Percentiles rank a stretch among this genome's conserved stretches.
Evolutionary conservation across 495 filamentous ascomycete genomes (phyloP).

Genomic region (Podospora bellae-mahoneyi): DNA sequence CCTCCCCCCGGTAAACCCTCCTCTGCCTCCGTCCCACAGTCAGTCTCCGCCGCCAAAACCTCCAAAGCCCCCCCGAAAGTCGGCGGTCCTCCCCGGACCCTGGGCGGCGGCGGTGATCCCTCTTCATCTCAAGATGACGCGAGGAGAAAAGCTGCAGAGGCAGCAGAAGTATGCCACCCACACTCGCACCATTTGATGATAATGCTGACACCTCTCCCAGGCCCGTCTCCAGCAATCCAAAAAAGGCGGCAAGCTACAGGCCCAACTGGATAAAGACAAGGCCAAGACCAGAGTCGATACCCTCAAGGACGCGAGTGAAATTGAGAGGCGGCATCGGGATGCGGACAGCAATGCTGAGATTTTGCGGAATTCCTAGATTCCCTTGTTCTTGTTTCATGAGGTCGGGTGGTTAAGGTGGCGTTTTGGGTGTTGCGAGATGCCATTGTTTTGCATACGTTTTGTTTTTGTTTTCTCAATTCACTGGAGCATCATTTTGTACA

Average conservation of each 20-base stretch:
- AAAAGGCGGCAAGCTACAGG: slow-evolving; percentile 49
- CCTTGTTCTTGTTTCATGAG: too few species aligned
- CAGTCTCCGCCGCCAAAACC: slow-evolving; percentile 34
- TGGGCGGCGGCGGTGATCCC: slow-evolving; percentile 40
- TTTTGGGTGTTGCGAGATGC: neutral
- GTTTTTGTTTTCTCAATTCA: neutral
- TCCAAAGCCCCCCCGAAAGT: slow-evolving; percentile 35
- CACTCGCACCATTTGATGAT: slow-evolving; percentile 10
- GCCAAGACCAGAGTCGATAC: slow-evolving; percentile 60
- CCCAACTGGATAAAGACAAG: slow-evolving; percentile 51
- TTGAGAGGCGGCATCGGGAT: slow-evolving; percentile 56
- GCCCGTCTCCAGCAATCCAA: slow-evolving; percentile 42
- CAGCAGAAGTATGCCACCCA: slow-evolving; percentile 58
- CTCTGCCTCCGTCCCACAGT: slow-evolving; percentile 35
- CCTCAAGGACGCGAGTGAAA: slow-evolving; percentile 52
- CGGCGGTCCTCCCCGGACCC: slow-evolving; percentile 53
- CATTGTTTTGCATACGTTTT: neutral
- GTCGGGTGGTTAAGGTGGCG: neutral
- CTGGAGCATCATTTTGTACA: neutral
- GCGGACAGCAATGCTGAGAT: slow-evolving; percentile 52
- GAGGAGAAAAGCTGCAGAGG: slow-evolving; percentile 58
- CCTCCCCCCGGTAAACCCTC: slow-evolving; percentile 32
- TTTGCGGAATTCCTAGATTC: slow-evolving; percentile 48
- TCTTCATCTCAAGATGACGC: slow-evolving; percentile 42
- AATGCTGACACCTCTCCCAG: slow-evolving; percentile 24